Conservation (phyloP, 2,329 filamentous ascomycete species). For the Onygena corvina region DNA sequence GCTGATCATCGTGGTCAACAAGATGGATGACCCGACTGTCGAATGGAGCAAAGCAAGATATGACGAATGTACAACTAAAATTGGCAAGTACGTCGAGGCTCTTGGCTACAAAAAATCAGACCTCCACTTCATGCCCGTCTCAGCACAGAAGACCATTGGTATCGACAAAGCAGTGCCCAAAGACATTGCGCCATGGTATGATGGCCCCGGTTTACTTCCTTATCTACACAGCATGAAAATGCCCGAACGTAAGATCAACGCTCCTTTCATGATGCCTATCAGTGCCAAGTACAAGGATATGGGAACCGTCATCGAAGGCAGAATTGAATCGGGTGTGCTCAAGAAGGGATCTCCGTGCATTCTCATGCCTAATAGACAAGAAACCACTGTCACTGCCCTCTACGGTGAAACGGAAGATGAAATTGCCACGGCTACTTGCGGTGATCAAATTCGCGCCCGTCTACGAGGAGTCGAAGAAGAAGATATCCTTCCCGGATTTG, state of each 20-base stretch:
- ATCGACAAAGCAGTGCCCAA: conserved; percentile 81
- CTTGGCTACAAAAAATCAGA: conserved; percentile 95
- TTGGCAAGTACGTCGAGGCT: conserved; percentile 75
- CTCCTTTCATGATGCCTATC: conserved; percentile 98
- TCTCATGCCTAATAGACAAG: conserved; percentile 91
- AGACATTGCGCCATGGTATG: conserved; percentile 67
- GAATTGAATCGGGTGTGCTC: conserved; percentile 86
- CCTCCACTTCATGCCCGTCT: conserved; percentile 90
- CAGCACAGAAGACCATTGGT: conserved; percentile 70
- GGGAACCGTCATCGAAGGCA: conserved; percentile 94
- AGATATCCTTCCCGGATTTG: conserved; percentile 88
- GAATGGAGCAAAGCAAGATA: conserved; percentile 90
- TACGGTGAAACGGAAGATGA: conserved; percentile 97
- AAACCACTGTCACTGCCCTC: conserved; percentile 66
- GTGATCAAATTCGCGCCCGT: conserved; percentile 86
- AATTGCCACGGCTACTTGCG: conserved; percentile 65
- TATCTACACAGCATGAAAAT: conserved; percentile 90
- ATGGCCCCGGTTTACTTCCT: conserved; percentile 82
- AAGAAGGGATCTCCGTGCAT: conserved; percentile 77
- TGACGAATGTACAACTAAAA: conserved; percentile 84
- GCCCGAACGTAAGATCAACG: conserved; percentile 88
- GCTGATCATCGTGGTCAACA: conserved; percentile 88
- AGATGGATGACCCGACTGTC: conserved; percentile 97
- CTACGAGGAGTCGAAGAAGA: conserved; percentile 95
- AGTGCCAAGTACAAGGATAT: conserved; percentile 94